Base-by-base conservation (phyloP, 495 filamentous ascomycete species). In the Penicillium roqueforti region DNA sequence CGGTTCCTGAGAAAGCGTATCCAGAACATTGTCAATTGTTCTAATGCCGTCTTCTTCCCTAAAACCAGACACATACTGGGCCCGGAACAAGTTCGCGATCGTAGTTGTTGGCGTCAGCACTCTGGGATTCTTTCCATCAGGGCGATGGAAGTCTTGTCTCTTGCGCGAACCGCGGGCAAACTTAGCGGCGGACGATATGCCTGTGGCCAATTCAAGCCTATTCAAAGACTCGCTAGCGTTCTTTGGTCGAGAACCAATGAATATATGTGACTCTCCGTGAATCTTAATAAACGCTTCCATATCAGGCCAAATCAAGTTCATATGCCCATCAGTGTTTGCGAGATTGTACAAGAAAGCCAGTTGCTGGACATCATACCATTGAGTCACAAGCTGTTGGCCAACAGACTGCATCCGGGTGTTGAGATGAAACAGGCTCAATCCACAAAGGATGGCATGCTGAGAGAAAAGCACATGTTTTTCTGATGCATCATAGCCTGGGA, bases 231-330 rank as follows among this genome's bases (percentile, higher is more conserved):
- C 62, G 1, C 8, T 53, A 28, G 60, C 57, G 39, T 66, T 60
- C 25, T 62, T 63, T 32, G 59, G 65, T 28, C 62, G 65, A 18
- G 57, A 56, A 20, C 65, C 62, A 52, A 65, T 39, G 36, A 68
- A 66, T 34, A 68, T 63, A 57, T 68, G 62, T 60, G 65, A 63
- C 20, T 68, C 62, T 52, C 65, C 65, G 47, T 68, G 62, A 25
- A 68, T 68, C 26, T 68, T 68, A 25, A 67, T 53, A 40, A 68
- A 67, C 38, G 63, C 55, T 39, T 72, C 65, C 67, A 68, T 72
- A 25, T 67, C 65, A 46, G 68, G 68, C 66, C 65, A 70, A 36
- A 41, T 56, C 53, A 66, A 16, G 47, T 66, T 44, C 37, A 56
- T 58, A 42, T 63, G 52, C 45, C 14, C 42, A 56, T 53, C 54